A percentile compares a stretch with the other conserved stretches of the same genome.
Evolutionary conservation across 208 protist species (phyloP).

Genomic region (Leishmania tropica): DNA sequence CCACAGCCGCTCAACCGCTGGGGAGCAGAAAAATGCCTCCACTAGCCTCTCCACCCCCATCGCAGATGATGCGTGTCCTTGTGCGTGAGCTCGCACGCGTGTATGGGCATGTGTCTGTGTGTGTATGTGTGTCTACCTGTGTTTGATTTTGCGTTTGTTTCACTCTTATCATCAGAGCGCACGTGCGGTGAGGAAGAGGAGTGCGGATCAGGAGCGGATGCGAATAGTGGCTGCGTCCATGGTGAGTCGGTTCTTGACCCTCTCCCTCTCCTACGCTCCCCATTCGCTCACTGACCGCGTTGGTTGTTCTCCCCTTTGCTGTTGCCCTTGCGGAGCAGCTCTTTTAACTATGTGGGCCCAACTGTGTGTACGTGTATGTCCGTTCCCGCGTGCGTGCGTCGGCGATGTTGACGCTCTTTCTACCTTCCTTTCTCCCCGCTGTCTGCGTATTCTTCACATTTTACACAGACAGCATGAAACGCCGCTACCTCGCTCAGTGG

Average conservation of each 20-base stretch:
- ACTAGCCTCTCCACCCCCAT: slow-evolving; percentile 33
- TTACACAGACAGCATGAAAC: background rate
- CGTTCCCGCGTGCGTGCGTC: background rate
- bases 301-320: background rate
- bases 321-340: background rate
- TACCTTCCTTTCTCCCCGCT: background rate
- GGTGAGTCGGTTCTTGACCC: background rate
- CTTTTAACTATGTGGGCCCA: background rate
- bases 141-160: background rate
- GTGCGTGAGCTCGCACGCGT: background rate
- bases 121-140: background rate
- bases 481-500: background rate
- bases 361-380: background rate
- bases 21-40: background rate
- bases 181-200: background rate
- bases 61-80: background rate
- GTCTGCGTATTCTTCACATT: background rate
- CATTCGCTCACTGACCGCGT: background rate
- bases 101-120: background rate
- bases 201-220: background rate
- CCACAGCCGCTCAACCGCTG: background rate
- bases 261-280: background rate
- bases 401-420: background rate
- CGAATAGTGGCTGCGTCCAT: background rate
- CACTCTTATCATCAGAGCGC: background rate